Percentiles rank a stretch among this genome's conserved stretches.
Evolutionary conservation across 1,284 basidiomycete genomes (phyloP).

Genomic region (Sphaerobolus stellatus): DNA sequence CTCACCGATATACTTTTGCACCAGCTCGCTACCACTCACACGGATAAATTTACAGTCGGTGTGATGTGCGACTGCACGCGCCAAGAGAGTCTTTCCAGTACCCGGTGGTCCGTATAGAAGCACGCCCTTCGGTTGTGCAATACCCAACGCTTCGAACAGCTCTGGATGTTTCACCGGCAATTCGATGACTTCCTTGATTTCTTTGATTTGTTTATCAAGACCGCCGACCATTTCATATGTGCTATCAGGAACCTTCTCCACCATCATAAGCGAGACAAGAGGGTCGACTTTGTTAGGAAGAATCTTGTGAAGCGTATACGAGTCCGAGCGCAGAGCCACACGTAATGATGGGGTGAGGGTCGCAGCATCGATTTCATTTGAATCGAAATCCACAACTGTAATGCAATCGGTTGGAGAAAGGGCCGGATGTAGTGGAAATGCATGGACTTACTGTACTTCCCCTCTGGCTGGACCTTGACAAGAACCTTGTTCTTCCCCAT

Average conservation of each 20-base stretch:
- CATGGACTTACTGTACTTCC: conserved; percentile 82
- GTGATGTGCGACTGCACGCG: conserved; percentile 94
- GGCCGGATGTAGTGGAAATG: conserved; percentile 25
- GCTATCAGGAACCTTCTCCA: conserved; percentile 99
- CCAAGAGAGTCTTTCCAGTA: conserved; percentile 93
- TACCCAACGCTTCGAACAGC: conserved; percentile 94
- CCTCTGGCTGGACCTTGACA: conserved; percentile 98
- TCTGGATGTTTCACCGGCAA: conserved; percentile 98
- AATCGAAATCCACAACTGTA: conserved; percentile 90
- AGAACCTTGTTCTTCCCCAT: conserved; percentile 99
- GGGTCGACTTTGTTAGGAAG: conserved; percentile 95
- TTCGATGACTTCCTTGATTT: conserved; percentile 99
- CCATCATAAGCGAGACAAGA: conserved; percentile 98
- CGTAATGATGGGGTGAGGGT: conserved; percentile 85
- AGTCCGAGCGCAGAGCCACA: conserved; percentile 94
- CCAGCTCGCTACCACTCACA: conserved; percentile 92
- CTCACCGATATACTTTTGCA: conserved; percentile 99
- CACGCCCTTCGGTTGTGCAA: conserved; percentile 97
- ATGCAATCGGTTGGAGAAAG: background rate
- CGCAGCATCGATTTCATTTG: conserved; percentile 76
- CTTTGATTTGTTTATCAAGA: conserved; percentile 94
- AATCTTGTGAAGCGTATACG: conserved; percentile 92
- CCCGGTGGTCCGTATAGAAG: conserved; percentile 95
- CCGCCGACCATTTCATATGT: conserved; percentile 99
- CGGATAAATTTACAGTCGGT: conserved; percentile 98